phyloP scores from a whole-genome alignment of 306 rosid genomes.

The Cicer cuneatum region DNA sequence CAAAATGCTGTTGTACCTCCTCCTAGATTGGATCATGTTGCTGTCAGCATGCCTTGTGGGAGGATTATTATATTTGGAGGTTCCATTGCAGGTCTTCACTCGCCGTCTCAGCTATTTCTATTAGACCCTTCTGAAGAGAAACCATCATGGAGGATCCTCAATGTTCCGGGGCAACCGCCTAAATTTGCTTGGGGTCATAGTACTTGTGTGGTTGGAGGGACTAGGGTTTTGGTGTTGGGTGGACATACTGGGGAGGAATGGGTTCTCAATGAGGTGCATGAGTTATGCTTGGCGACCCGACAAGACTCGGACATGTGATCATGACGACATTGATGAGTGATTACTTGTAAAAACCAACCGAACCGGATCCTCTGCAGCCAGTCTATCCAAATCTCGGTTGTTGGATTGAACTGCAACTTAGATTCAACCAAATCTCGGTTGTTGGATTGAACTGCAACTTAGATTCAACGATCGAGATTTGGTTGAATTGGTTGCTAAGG shows the following conservation, averaged over 20 bases:
- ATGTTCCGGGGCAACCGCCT: constrained; percentile 93
- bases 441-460: not conserved
- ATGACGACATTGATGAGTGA: not conserved
- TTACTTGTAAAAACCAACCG: not conserved
- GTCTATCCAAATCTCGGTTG: not conserved
- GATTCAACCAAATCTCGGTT: not conserved
- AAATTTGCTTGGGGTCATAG: constrained; percentile 99
- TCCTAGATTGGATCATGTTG: constrained; percentile 94
- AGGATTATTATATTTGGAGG: constrained; percentile 93
- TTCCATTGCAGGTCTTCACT: constrained; percentile 92
- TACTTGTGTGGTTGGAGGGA: constrained; percentile 97
- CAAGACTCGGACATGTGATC: constrained; percentile 69
- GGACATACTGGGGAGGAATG: constrained; percentile 98
- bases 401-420: not conserved
- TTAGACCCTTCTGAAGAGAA: constrained; percentile 97
- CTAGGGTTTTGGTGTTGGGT: constrained; percentile 90
- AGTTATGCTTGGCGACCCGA: constrained; percentile 86
- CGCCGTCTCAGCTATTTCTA: constrained; percentile 94
- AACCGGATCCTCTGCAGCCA: not conserved
- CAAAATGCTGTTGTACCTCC: constrained; percentile 92
- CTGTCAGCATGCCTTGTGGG: constrained; percentile 99
- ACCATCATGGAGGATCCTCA: constrained; percentile 95
- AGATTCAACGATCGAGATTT: not conserved
- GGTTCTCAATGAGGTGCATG: constrained; percentile 95
- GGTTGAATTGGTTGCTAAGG: not conserved